A percentile compares a stretch with the other conserved stretches of the same genome.
Conservation (phyloP, 768 basidiomycete species). For the Tylopilus felleus region DNA sequence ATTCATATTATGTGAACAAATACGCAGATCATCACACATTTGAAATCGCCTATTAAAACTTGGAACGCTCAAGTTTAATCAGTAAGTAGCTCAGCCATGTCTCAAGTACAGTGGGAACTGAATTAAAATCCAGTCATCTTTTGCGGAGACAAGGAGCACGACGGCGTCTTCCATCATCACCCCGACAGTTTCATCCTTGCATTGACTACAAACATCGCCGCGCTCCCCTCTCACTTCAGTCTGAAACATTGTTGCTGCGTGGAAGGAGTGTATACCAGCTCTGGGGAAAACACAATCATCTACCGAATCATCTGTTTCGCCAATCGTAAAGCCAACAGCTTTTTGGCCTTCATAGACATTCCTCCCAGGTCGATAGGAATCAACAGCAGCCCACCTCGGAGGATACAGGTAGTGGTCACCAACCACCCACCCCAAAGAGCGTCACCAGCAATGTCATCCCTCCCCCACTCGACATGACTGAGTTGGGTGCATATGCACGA, state of each 20-base stretch:
- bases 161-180: constrained; percentile 28
- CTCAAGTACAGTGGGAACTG: too few relatives aligned
- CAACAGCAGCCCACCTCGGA: constrained; percentile 14
- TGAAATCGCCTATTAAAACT: too few relatives aligned
- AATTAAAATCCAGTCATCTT: constrained; percentile 13
- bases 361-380: constrained; percentile 24
- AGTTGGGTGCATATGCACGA: constrained; percentile 42
- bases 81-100: too few relatives aligned
- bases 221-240: constrained; percentile 72
- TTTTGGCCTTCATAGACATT: constrained; percentile 34
- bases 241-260: constrained; percentile 72
- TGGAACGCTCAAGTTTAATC: too few relatives aligned
- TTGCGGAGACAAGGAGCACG: constrained; percentile 35
- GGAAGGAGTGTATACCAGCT: constrained; percentile 72
- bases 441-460: constrained; percentile 35
- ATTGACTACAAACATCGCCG: constrained; percentile 62
- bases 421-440: constrained; percentile 27
- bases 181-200: constrained; percentile 51
- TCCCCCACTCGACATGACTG: constrained; percentile 45
- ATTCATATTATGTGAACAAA: neutral
- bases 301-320: constrained; percentile 39
- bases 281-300: constrained; percentile 34
- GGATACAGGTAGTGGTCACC: constrained; percentile 5
- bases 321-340: constrained; percentile 29
- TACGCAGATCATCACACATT: neutral